Evolutionary conservation across 441 rosid genomes (phyloP).

Genomic region (Populus tomentosa): DNA sequence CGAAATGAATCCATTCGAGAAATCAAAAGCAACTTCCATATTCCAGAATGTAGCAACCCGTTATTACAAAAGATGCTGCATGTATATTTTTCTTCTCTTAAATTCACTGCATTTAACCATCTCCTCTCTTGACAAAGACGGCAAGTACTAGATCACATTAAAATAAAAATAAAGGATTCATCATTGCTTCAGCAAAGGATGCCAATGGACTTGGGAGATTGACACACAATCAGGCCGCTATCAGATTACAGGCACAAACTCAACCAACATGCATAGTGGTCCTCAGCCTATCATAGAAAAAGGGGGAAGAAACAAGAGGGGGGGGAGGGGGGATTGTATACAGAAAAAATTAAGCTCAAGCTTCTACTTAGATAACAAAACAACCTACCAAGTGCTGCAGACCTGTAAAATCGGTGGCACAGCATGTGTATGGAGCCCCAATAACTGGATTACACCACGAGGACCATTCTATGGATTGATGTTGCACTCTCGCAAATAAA

Average conservation of each 20-base stretch:
- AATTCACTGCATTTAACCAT: not conserved
- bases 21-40: not conserved
- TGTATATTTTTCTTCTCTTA: not conserved
- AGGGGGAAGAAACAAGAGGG: not conserved
- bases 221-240: not conserved
- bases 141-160: not conserved
- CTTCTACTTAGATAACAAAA: constrained; percentile 10
- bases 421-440: constrained; percentile 12
- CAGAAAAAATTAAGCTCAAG: constrained; percentile 32
- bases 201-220: not conserved
- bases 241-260: not conserved
- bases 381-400: constrained; percentile 20
- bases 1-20: not conserved
- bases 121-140: not conserved
- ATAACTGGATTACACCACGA: not conserved
- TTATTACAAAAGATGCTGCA: not conserved
- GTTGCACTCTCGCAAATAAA: constrained; percentile 81
- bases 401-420: constrained; percentile 25
- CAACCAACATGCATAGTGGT: constrained; percentile 9
- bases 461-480: constrained; percentile 53
- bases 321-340: constrained; percentile 21
- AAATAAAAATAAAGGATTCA: not conserved
- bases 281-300: constrained; percentile 15
- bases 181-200: not conserved
- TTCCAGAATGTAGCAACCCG: not conserved